A percentile compares a stretch with the other conserved stretches of the same genome.
Conservation (phyloP, 2,329 filamentous ascomycete species). For the Cordyceps cateniannulata region DNA sequence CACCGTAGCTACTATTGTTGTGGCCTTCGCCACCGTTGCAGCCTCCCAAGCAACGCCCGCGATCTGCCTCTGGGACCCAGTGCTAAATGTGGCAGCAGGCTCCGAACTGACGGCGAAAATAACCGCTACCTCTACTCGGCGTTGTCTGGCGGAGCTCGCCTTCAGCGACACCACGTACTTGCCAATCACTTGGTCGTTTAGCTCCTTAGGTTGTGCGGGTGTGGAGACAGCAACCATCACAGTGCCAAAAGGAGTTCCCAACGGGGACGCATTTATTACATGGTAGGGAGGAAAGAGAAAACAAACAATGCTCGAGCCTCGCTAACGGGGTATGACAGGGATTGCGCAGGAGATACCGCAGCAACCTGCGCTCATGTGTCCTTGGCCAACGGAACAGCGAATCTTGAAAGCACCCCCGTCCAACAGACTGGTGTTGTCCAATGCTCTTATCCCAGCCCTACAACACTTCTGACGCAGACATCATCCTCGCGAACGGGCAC, state of each 20-base stretch:
- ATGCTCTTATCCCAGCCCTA: neutral
- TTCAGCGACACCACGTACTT: constrained; percentile 3
- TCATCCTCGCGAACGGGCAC: neutral
- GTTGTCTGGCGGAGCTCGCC: neutral
- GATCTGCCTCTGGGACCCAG: neutral
- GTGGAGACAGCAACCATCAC: neutral
- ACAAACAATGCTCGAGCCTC: neutral
- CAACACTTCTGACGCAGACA: neutral
- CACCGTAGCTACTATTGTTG: neutral
- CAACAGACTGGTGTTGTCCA: neutral
- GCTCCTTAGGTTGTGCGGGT: neutral
- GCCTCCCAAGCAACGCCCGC: neutral
- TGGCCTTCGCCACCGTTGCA: neutral
- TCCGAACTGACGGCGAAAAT: neutral
- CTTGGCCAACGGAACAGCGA: neutral
- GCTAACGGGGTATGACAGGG: neutral
- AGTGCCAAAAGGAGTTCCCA: constrained; percentile 5
- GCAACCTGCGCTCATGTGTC: neutral
- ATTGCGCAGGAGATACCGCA: constrained; percentile 2
- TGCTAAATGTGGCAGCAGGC: neutral
- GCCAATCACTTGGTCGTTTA: constrained; percentile 4
- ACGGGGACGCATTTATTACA: constrained; percentile 7
- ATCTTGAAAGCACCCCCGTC: neutral
- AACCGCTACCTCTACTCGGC: neutral
- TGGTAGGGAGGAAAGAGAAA: neutral